Conservation (phyloP, 352 stramenopile genomes). For the Blastocystis sp. region DNA sequence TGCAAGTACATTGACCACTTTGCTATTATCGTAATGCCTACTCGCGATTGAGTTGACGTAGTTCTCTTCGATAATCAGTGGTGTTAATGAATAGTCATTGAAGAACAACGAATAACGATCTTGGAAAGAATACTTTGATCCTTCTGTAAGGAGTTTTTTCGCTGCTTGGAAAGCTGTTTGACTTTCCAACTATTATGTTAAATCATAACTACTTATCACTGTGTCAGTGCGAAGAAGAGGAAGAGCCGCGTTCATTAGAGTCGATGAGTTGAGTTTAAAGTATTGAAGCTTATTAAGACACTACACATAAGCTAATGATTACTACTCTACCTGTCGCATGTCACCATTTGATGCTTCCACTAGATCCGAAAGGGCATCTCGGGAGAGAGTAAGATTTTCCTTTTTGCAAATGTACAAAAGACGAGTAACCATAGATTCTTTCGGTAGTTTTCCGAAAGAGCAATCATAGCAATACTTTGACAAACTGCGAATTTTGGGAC, state of each 20-base stretch:
- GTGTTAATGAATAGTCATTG: constrained; percentile 94
- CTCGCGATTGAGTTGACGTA: constrained; percentile 79
- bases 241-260: neutral
- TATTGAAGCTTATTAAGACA: constrained; percentile 90
- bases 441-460: constrained; percentile 81
- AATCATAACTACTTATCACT: neutral
- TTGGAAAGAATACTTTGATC: constrained; percentile 70
- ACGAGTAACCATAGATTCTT: constrained; percentile 83
- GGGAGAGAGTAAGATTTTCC: constrained; percentile 85
- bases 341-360: constrained; percentile 92
- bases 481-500: constrained; percentile 84
- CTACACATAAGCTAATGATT: neutral
- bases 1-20: constrained; percentile 75
- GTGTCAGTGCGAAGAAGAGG: neutral
- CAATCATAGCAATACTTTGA: constrained; percentile 96
- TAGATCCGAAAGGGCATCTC: constrained; percentile 90
- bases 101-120: constrained; percentile 92
- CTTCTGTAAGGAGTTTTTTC: constrained; percentile 77
- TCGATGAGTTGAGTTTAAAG: constrained; percentile 70
- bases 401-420: constrained; percentile 83
- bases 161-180: constrained; percentile 87
- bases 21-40: constrained; percentile 69
- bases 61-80: constrained; percentile 84
- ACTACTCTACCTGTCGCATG: constrained; percentile 74
- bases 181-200: constrained; percentile 72